Evolutionary conservation across 768 basidiomycete genomes (phyloP).

Genomic region (Pleurotus eryngii): DNA sequence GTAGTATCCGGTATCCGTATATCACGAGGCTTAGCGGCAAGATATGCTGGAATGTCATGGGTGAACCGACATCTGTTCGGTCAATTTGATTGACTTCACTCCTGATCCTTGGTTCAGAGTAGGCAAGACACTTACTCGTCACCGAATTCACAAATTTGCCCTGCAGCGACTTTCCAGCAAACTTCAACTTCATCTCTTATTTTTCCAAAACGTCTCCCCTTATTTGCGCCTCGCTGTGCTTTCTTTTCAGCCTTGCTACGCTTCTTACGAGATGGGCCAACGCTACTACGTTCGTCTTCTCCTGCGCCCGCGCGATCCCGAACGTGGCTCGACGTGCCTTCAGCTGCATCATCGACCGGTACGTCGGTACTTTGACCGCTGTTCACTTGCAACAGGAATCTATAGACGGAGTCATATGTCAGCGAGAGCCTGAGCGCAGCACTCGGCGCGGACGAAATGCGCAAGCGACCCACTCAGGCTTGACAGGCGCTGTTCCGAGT

Average conservation of each 20-base stretch:
- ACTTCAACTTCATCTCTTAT: constrained; percentile 77
- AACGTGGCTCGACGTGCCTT: constrained; percentile 46
- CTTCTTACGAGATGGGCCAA: constrained; percentile 28
- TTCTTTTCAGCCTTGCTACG: constrained; percentile 67
- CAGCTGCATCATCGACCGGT: constrained; percentile 59
- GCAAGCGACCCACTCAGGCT: constrained; percentile 39
- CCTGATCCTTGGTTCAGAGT: background rate
- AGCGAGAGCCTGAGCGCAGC: no score
- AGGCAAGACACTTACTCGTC: constrained; percentile 45
- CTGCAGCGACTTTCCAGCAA: constrained; percentile 78
- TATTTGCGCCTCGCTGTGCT: constrained; percentile 77
- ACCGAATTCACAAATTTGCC: constrained; percentile 68
- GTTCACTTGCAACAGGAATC: constrained; percentile 36
- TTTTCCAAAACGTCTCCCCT: constrained; percentile 74
- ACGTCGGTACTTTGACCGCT: constrained; percentile 18
- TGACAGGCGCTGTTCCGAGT: constrained; percentile 52
- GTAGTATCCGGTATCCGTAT: constrained; percentile 52
- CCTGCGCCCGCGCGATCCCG: constrained; percentile 19
- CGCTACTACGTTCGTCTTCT: constrained; percentile 18
- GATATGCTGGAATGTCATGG: constrained; percentile 76
- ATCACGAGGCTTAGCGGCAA: constrained; percentile 72
- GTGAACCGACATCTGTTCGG: constrained; percentile 68
- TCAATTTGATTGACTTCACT: background rate
- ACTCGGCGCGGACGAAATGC: no score
- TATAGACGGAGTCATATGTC: constrained; percentile 13